These are phyloP conservation scores for Ceratobasidium theobromae DNA, from an alignment of 1,284 basidiomycete genomes.

Conservation along the genomic window DNA sequence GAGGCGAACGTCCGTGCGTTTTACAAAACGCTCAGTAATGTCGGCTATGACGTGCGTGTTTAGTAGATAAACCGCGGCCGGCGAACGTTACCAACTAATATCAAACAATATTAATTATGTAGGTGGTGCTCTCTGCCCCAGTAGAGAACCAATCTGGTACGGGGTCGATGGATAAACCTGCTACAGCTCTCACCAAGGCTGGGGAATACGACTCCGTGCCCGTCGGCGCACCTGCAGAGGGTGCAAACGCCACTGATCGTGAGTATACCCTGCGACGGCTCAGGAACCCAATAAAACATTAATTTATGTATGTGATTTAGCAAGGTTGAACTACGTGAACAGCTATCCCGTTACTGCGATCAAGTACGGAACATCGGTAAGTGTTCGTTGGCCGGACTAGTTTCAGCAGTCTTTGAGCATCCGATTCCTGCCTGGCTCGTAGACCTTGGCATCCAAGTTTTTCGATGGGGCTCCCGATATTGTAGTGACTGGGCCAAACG, in stretches of 20 bases:
- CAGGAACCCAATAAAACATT: not conserved
- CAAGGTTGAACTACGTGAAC: conserved; percentile 40
- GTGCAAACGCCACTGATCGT: conserved; percentile 50
- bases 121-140: too few relatives aligned
- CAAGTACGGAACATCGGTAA: conserved; percentile 38
- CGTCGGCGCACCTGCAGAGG: conserved; percentile 49
- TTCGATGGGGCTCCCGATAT: conserved; percentile 49
- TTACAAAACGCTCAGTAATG: conserved; percentile 46
- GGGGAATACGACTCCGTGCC: conserved; percentile 51
- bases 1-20: conserved; percentile 53
- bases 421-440: conserved; percentile 49
- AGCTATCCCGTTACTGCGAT: conserved; percentile 43
- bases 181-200: conserved; percentile 41
- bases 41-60: conserved; percentile 48
- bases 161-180: conserved; percentile 44
- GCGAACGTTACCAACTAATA: too few relatives aligned
- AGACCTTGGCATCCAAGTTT: conserved; percentile 51
- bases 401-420: not conserved
- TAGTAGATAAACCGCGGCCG: not conserved
- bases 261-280: conserved; percentile 39
- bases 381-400: conserved; percentile 31
- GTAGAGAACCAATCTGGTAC: conserved; percentile 50
- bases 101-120: too few relatives aligned
- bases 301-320: conserved; percentile 38
- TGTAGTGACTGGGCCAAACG: conserved; percentile 55